Conservation (phyloP, 2,329 filamentous ascomycete species). For the Nothomitra cinnamomea region DNA sequence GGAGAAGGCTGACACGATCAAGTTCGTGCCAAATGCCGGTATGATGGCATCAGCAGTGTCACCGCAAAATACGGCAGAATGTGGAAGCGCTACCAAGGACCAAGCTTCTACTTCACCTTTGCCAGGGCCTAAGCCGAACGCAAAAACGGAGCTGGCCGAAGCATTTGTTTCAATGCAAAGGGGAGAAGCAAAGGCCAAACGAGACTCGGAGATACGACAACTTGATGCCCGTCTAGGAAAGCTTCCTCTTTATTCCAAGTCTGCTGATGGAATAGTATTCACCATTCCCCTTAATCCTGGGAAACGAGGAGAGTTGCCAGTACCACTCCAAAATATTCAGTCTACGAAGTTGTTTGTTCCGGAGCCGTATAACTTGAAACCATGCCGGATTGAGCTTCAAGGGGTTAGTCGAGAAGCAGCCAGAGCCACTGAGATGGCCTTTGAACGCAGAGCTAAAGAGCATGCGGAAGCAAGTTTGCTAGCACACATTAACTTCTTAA, state of each 20-base stretch:
- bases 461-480: conserved; percentile 47
- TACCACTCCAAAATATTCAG: conserved; percentile 41
- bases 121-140: too few species aligned
- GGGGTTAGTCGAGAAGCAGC: conserved; percentile 43
- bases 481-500: conserved; percentile 58
- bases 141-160: conserved; percentile 12
- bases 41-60: neutral
- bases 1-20: conserved; percentile 55
- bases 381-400: conserved; percentile 47
- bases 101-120: neutral
- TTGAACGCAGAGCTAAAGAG: conserved; percentile 38
- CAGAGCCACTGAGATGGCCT: conserved; percentile 46
- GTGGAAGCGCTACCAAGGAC: neutral
- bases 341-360: conserved; percentile 54
- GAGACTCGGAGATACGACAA: conserved; percentile 51
- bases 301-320: conserved; percentile 41
- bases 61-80: neutral
- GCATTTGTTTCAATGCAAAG: conserved; percentile 43
- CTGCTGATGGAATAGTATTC: conserved; percentile 51
- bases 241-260: conserved; percentile 48
- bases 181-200: conserved; percentile 40
- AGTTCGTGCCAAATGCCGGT: conserved; percentile 41
- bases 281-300: conserved; percentile 52
- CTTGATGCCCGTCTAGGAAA: conserved; percentile 60
- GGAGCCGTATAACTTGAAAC: conserved; percentile 51